Percentiles rank a stretch among this genome's conserved stretches.
These are phyloP conservation scores for Dactylella cylindrospora DNA, from an alignment of 2,329 filamentous ascomycete species.

Conservation along the genomic window DNA sequence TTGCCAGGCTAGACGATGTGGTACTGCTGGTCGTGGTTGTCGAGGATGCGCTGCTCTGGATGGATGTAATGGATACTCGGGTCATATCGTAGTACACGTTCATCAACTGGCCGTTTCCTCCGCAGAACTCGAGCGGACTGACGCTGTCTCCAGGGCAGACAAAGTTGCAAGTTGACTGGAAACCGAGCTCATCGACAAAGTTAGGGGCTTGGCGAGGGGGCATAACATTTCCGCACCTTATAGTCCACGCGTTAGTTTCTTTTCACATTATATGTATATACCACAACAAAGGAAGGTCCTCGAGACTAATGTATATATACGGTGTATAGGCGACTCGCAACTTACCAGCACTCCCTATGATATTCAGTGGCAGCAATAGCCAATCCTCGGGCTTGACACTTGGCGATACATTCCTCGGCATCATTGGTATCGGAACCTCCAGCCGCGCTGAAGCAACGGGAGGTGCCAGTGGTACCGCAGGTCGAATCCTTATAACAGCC, in stretches of 20 bases:
- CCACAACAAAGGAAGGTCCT: too few relatives aligned
- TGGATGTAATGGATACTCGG: conserved; percentile 9
- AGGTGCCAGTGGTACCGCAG: conserved; percentile 46
- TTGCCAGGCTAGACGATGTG: neutral
- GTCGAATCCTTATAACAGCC: conserved; percentile 53
- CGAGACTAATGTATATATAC: too few relatives aligned
- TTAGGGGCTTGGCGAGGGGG: conserved; percentile 16
- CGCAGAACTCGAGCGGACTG: conserved; percentile 33
- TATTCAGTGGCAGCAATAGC: conserved; percentile 52
- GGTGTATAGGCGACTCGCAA: too few relatives aligned
- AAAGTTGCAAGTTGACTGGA: conserved; percentile 49
- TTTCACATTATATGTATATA: too few relatives aligned
- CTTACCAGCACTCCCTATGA: conserved; percentile 51
- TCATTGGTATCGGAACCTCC: conserved; percentile 50
- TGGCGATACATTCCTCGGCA: conserved; percentile 52
- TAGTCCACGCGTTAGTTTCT: too few relatives aligned
- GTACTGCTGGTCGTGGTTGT: conserved; percentile 7
- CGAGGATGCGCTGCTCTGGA: neutral
- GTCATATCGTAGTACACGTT: conserved; percentile 35
- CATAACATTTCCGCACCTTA: conserved; percentile 21
- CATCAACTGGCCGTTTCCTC: conserved; percentile 26
- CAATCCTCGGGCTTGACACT: conserved; percentile 50
- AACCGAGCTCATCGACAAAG: conserved; percentile 23
- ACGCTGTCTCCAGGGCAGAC: conserved; percentile 51
- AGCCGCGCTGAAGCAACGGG: conserved; percentile 51